A percentile compares a stretch with the other conserved stretches of the same genome.
Evolutionary conservation across 2,329 filamentous ascomycete species (phyloP).

Genomic region (Aspergillus calidoustus): DNA sequence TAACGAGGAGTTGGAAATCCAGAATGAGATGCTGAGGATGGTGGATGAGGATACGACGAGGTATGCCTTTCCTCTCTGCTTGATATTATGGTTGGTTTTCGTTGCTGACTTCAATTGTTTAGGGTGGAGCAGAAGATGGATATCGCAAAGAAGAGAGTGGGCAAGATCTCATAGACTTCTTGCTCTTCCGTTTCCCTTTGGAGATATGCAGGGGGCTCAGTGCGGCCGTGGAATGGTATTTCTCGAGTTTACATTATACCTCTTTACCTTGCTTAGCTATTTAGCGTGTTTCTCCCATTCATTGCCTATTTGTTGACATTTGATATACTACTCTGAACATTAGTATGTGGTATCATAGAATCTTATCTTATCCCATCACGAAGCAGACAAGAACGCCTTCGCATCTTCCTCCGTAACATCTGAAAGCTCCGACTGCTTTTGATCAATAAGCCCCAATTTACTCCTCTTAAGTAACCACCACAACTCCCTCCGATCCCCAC

Average conservation of each 20-base stretch:
- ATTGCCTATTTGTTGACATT: background rate
- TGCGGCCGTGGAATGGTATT: background rate
- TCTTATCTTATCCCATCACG: slow-evolving; percentile 9
- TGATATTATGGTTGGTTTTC: background rate
- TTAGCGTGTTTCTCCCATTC: slow-evolving; percentile 1
- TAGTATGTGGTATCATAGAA: slow-evolving; percentile 9
- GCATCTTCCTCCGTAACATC: slow-evolving; percentile 72
- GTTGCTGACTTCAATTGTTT: slow-evolving; percentile 23
- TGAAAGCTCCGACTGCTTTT: slow-evolving; percentile 65
- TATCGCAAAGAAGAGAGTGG: slow-evolving; percentile 52
- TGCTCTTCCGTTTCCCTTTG: background rate
- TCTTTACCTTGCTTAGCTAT: background rate
- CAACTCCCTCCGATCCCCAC: slow-evolving; percentile 78
- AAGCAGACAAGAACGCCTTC: slow-evolving; percentile 42
- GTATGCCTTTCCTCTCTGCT: slow-evolving; percentile 31
- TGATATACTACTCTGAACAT: background rate
- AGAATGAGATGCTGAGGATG: slow-evolving; percentile 64
- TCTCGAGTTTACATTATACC: background rate
- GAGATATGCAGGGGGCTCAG: background rate
- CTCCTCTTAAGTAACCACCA: slow-evolving; percentile 75
- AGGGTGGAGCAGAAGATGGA: slow-evolving; percentile 52
- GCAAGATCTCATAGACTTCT: slow-evolving; percentile 48
- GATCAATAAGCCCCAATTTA: slow-evolving; percentile 74
- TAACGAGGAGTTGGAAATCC: slow-evolving; percentile 64
- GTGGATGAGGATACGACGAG: slow-evolving; percentile 63